Evolutionary conservation across 1,284 basidiomycete species (phyloP).

Genomic region (Puccinia polysora): DNA sequence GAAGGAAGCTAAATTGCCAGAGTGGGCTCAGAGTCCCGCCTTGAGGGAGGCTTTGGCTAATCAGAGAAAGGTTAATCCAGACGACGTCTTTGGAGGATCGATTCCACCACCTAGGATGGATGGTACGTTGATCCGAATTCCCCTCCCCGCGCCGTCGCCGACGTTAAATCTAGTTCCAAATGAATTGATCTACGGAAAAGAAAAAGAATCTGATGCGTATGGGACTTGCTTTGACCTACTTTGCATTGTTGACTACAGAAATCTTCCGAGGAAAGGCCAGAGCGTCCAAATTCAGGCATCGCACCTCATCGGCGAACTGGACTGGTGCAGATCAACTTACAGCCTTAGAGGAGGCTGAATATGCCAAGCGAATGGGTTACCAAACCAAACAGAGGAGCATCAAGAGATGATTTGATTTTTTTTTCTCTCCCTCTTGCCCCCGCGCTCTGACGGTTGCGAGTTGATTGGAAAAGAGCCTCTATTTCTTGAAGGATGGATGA

Average conservation of each 20-base stretch:
- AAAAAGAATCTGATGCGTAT: slow-evolving; percentile 56
- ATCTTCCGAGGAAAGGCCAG: slow-evolving; percentile 42
- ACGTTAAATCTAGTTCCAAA: no score
- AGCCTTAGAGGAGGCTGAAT: slow-evolving; percentile 73
- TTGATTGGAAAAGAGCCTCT: no score
- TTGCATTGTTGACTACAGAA: slow-evolving; percentile 43
- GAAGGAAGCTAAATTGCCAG: slow-evolving; percentile 65
- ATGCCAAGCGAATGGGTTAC: slow-evolving; percentile 84
- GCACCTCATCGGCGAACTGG: slow-evolving; percentile 92
- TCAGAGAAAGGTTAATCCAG: slow-evolving; percentile 80
- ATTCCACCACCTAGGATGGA: slow-evolving; percentile 81
- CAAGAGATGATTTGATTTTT: background rate
- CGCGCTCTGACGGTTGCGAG: no score
- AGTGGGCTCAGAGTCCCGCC: slow-evolving; percentile 86
- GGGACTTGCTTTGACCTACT: slow-evolving; percentile 64
- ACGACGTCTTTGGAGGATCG: slow-evolving; percentile 75
- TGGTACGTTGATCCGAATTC: slow-evolving; percentile 51
- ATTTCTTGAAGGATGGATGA: no score
- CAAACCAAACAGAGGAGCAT: no score
- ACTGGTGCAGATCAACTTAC: slow-evolving; percentile 76
- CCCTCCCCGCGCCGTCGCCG: no score
- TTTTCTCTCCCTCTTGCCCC: background rate
- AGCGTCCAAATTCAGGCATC: slow-evolving; percentile 64
- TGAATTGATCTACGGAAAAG: no score
- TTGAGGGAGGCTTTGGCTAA: slow-evolving; percentile 68